Conservation (phyloP, 164 flowering plant species). For the Stephania yunnanensis region DNA sequence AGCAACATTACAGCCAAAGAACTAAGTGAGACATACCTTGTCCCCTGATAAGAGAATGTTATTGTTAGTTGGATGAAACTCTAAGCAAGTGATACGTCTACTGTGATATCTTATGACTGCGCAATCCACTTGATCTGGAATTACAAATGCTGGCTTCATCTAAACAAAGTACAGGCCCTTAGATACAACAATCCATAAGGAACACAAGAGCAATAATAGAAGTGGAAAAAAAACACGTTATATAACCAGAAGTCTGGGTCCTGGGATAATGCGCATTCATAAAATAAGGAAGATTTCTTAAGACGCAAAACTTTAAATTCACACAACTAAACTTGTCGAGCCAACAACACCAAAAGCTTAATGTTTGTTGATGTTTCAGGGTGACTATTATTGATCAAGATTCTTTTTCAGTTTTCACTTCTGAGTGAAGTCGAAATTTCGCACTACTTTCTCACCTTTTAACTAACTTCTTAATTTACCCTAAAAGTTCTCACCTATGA, state of each 20-base stretch:
- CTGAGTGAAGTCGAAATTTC: too few species aligned
- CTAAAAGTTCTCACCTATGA: too few species aligned
- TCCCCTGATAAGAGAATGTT: conserved; percentile 87
- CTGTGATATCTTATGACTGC: conserved; percentile 86
- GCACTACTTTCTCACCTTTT: too few species aligned
- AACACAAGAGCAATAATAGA: background rate
- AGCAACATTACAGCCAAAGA: background rate
- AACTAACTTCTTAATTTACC: too few species aligned
- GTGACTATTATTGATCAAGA: background rate
- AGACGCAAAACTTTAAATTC: too few species aligned
- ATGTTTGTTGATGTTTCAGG: background rate
- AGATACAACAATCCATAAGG: background rate
- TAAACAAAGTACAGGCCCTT: conserved; percentile 13
- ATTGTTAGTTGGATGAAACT: conserved; percentile 85
- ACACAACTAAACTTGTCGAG: too few species aligned
- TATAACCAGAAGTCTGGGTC: background rate
- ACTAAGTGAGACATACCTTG: conserved; percentile 43
- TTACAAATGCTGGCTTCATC: conserved; percentile 66
- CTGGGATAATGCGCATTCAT: background rate
- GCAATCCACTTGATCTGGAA: conserved; percentile 74
- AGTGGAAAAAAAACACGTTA: background rate
- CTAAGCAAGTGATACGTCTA: conserved; percentile 85
- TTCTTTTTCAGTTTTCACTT: background rate
- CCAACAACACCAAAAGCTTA: background rate
- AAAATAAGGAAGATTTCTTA: too few species aligned